A percentile compares a stretch with the other conserved stretches of the same genome.
These are phyloP conservation scores for Trypanosoma avium DNA, from an alignment of 208 protist species.

Conservation along the genomic window DNA sequence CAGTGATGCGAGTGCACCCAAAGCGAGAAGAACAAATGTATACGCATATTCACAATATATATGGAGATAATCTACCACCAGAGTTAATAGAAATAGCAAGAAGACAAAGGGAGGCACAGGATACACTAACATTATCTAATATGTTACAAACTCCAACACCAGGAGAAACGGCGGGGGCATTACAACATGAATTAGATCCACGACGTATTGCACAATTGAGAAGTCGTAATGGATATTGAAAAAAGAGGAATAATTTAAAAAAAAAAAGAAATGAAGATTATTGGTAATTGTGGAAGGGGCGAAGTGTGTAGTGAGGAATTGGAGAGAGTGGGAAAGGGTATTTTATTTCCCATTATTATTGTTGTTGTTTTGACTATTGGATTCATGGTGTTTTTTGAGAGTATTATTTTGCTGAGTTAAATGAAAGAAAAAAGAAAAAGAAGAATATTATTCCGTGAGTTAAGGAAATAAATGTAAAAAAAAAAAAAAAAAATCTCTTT, in stretches of 20 bases:
- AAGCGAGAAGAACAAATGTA: slow-evolving; percentile 90
- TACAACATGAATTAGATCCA: slow-evolving; percentile 82
- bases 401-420: too few relatives aligned
- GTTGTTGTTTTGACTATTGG: slow-evolving; percentile 19
- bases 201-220: slow-evolving; percentile 54
- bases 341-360: too few relatives aligned
- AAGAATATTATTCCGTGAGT: too few relatives aligned
- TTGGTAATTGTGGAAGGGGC: too few relatives aligned
- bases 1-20: slow-evolving; percentile 70
- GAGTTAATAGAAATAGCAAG: slow-evolving; percentile 60
- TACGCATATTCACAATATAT: slow-evolving; percentile 58
- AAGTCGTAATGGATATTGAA: slow-evolving; percentile 76
- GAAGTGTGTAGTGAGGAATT: too few relatives aligned
- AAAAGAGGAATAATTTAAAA: not conserved
- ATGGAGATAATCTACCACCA: slow-evolving; percentile 75
- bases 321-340: too few relatives aligned
- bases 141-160: slow-evolving; percentile 79
- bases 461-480: too few relatives aligned
- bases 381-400: too few relatives aligned
- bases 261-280: too few relatives aligned
- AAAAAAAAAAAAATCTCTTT: too few relatives aligned
- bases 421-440: not conserved
- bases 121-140: slow-evolving; percentile 71
- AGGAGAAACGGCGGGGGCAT: slow-evolving; percentile 68
- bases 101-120: slow-evolving; percentile 75